Evolutionary conservation across 495 filamentous ascomycete genomes (phyloP), one percentile per base, ranked within the genome.

Genomic region (Margaritispora aquatica): DNA sequence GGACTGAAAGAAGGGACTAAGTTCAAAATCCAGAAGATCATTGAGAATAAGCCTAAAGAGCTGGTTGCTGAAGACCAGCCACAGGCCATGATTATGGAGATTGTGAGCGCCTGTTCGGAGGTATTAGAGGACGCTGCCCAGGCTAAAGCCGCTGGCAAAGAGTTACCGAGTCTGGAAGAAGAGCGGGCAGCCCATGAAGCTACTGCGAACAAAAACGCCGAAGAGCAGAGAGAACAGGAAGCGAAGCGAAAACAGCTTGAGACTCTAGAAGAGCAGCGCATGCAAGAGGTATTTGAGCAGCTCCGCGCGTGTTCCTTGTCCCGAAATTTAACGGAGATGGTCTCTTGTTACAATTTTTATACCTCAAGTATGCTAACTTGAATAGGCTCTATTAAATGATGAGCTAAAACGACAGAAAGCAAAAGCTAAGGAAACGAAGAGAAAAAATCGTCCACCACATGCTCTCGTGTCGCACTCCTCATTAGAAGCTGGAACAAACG

Each of bases 81-180:
- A 27, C 38, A 44, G 15, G 47, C 90, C 51, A 97, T 98, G 92
- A 90, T 98, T 13, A 86, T 89, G 70, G 88, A 91, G 57, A 80
- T 98, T 36, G 88, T 89, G 9, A 81, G 87, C 51, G 84, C 86
- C 4, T 85, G 97, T 47, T 86, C 89, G 59, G 94, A 97, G 61
- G 83, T 92, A 19, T 75, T 98, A 20, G 92, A 97, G 68, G 89
- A 95, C 72, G 90, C 88, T 20, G 87, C 89, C 9, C 78, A 87
- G 63, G 82, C 83, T 26, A 85, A 85, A 60, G 87, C 84, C 47
- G 80, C 86, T 51, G 84, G 87, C 17, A 76, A 83, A 55, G 81
- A 90, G 51, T 72, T 96, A 10, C 92, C 91, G 0, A 96, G 90
- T 34, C 73, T 98, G 17, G 92, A 94, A 67, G 92, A 95, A 65